These are phyloP conservation scores for Neurospora sp. DNA, from an alignment of 495 filamentous ascomycete species.

Conservation along the genomic window DNA sequence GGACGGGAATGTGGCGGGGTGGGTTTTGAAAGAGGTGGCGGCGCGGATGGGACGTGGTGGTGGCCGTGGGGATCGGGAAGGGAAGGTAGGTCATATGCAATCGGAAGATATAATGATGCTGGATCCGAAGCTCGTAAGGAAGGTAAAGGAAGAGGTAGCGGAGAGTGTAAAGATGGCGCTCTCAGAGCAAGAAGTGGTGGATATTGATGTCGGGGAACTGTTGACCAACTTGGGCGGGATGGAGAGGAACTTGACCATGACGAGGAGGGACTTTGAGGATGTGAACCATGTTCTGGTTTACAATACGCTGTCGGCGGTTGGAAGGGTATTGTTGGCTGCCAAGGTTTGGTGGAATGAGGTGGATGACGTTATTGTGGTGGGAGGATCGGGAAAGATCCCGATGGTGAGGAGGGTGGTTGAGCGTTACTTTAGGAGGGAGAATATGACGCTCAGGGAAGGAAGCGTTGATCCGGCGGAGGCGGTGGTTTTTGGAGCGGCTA, in stretches of 20 bases:
- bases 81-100: constrained; percentile 71
- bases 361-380: constrained; percentile 76
- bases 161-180: constrained; percentile 98
- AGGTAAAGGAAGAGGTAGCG: constrained; percentile 83
- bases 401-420: constrained; percentile 83
- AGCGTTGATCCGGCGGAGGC: constrained; percentile 95
- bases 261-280: constrained; percentile 94
- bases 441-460: constrained; percentile 38
- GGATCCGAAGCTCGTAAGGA: constrained; percentile 91
- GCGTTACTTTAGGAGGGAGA: constrained; percentile 90
- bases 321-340: constrained; percentile 80
- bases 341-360: constrained; percentile 62
- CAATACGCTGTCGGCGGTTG: constrained; percentile 87
- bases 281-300: constrained; percentile 91
- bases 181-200: constrained; percentile 86
- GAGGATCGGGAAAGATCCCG: constrained; percentile 87
- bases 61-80: constrained; percentile 57
- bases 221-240: constrained; percentile 53
- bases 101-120: constrained; percentile 65
- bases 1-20: background rate
- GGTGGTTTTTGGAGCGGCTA: constrained; percentile 85
- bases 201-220: constrained; percentile 93
- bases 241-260: constrained; percentile 92
- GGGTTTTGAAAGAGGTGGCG: constrained; percentile 72
- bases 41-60: constrained; percentile 97